phyloP scores from a whole-genome alignment of 768 basidiomycete species.

The Kwoniella botswanensis region DNA sequence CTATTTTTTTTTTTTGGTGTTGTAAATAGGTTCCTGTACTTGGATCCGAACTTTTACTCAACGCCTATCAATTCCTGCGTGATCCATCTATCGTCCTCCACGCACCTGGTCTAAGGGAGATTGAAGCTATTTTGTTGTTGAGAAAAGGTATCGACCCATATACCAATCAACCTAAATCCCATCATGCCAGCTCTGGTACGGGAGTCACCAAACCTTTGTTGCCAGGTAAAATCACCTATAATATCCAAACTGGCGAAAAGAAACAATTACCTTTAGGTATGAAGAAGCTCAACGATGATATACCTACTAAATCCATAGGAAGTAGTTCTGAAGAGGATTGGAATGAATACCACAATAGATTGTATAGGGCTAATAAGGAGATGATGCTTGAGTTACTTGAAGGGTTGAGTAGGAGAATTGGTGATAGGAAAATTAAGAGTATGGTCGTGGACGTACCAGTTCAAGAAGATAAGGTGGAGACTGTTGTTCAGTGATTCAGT shows the following conservation, averaged over 20 bases:
- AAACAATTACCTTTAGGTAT: constrained; percentile 12
- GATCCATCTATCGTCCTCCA: constrained; percentile 20
- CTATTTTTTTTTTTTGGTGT: neutral
- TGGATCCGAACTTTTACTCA: constrained; percentile 17
- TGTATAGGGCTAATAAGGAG: constrained; percentile 18
- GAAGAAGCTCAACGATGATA: neutral
- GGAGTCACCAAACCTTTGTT: neutral
- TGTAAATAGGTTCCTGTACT: constrained; percentile 24
- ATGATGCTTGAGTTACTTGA: constrained; percentile 15
- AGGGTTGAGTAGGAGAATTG: constrained; percentile 3
- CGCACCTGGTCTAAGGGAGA: constrained; percentile 18
- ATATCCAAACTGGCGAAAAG: neutral
- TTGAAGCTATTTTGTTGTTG: constrained; percentile 19
- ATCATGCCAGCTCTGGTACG: neutral
- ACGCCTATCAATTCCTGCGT: constrained; percentile 23
- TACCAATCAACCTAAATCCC: constrained; percentile 8
- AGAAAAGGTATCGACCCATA: constrained; percentile 21
- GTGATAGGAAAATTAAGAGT: neutral
- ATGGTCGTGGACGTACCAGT: neutral
- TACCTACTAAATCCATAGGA: neutral
- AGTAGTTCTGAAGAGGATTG: constrained; percentile 1
- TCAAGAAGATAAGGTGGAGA: neutral
- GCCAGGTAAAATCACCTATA: neutral
- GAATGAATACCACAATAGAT: constrained; percentile 12
- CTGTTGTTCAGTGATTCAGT: too few species aligned